Evolutionary conservation across 257 asterid species (phyloP).

Genomic region (Solanum stenotomum): DNA sequence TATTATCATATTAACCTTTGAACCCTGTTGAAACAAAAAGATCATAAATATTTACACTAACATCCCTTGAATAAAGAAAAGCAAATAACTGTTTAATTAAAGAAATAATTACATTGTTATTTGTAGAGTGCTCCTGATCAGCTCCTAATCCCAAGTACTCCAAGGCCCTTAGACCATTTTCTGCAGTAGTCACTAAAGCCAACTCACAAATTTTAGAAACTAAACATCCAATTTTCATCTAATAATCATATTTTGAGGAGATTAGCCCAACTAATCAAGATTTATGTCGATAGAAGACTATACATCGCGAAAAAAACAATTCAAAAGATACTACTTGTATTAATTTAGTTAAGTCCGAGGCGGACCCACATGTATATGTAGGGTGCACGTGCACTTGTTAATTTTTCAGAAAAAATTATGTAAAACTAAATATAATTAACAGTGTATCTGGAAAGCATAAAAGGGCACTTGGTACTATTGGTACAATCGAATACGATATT

Average conservation of each 20-base stretch:
- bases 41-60: neutral
- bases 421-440: too few relatives aligned
- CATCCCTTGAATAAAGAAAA: neutral
- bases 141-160: conserved; percentile 43
- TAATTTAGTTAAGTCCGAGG: neutral
- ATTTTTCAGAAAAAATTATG: too few relatives aligned
- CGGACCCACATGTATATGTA: neutral
- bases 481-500: neutral
- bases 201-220: neutral
- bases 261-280: neutral
- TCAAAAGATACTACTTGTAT: neutral
- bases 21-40: conserved; percentile 9
- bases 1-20: conserved; percentile 52
- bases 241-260: neutral
- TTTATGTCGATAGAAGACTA: neutral
- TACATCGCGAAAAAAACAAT: too few relatives aligned
- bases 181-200: conserved; percentile 54
- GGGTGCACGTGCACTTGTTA: too few relatives aligned
- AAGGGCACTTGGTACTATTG: neutral
- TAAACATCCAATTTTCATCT: neutral
- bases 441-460: too few relatives aligned
- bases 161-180: conserved; percentile 48
- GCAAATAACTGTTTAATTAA: neutral
- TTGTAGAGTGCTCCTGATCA: conserved; percentile 4
- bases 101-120: conserved; percentile 15